Percentiles rank a stretch among this genome's conserved stretches.
These are phyloP conservation scores for Hypoxylon lienhwacheense DNA, from an alignment of 495 filamentous ascomycete genomes.

Conservation along the genomic window DNA sequence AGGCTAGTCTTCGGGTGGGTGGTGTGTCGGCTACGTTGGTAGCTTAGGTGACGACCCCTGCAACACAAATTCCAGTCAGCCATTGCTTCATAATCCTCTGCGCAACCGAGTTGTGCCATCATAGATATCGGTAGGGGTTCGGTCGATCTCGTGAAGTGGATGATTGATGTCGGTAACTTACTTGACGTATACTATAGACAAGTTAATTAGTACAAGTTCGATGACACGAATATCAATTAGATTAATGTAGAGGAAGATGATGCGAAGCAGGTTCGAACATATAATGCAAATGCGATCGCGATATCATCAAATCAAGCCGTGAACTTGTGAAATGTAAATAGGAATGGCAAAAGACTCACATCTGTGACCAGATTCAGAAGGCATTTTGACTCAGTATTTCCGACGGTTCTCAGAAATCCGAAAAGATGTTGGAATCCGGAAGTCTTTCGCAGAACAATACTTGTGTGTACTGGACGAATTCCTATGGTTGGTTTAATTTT, in stretches of 20 bases:
- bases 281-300: slow-evolving; percentile 15
- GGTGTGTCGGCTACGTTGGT: slow-evolving; percentile 84
- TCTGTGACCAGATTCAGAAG: slow-evolving; percentile 81
- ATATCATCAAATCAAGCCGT: slow-evolving; percentile 1
- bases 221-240: neutral
- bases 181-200: slow-evolving; percentile 83
- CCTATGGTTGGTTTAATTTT: slow-evolving; percentile 39
- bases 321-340: no score
- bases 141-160: slow-evolving; percentile 3
- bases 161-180: slow-evolving; percentile 57
- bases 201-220: slow-evolving; percentile 38
- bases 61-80: slow-evolving; percentile 39
- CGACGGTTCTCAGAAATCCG: slow-evolving; percentile 42
- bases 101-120: neutral
- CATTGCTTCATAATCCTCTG: slow-evolving; percentile 5
- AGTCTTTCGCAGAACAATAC: slow-evolving; percentile 31
- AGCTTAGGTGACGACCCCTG: slow-evolving; percentile 91
- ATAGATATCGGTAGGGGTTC: neutral
- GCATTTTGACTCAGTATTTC: slow-evolving; percentile 64
- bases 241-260: slow-evolving; percentile 1
- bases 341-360: slow-evolving; percentile 58
- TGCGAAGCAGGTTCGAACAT: slow-evolving; percentile 7
- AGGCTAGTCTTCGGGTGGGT: slow-evolving; percentile 83
- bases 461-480: slow-evolving; percentile 39
- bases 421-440: slow-evolving; percentile 28